Evolutionary conservation across 345 rosid species (phyloP).

Genomic region (Lepidium africanum): DNA sequence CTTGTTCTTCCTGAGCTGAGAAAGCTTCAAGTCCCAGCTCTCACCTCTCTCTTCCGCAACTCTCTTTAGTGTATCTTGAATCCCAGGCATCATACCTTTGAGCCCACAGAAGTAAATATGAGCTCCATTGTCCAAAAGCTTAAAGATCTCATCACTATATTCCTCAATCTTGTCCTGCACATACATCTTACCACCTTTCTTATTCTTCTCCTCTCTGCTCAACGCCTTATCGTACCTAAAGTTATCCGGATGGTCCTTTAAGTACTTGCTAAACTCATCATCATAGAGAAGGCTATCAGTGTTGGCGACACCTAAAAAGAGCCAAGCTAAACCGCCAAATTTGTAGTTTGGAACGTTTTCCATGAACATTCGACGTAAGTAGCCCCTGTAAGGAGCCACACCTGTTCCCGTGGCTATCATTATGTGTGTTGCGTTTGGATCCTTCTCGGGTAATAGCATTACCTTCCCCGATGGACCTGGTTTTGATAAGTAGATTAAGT

Average conservation of each 20-base stretch:
- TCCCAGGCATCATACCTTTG: slow-evolving; percentile 99
- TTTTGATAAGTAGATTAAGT: slow-evolving; percentile 7
- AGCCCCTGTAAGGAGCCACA: slow-evolving; percentile 88
- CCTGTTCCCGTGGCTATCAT: slow-evolving; percentile 99
- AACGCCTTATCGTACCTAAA: slow-evolving; percentile 84
- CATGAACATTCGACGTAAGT: slow-evolving; percentile 94
- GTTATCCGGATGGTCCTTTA: slow-evolving; percentile 62
- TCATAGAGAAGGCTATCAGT: slow-evolving; percentile 88
- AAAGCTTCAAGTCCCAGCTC: slow-evolving; percentile 90
- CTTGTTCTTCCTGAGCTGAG: slow-evolving; percentile 93
- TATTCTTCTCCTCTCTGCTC: slow-evolving; percentile 91
- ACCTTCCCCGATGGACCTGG: slow-evolving; percentile 96
- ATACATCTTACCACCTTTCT: slow-evolving; percentile 94
- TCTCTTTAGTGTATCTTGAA: slow-evolving; percentile 80
- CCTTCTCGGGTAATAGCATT: slow-evolving; percentile 90
- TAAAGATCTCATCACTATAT: slow-evolving; percentile 90
- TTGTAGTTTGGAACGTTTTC: slow-evolving; percentile 65
- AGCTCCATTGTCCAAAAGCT: slow-evolving; percentile 79
- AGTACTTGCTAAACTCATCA: slow-evolving; percentile 77
- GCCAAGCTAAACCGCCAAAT: slow-evolving; percentile 92
- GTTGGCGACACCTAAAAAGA: slow-evolving; percentile 96
- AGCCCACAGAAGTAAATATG: slow-evolving; percentile 98
- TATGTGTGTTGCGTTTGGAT: slow-evolving; percentile 85
- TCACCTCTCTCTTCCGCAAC: slow-evolving; percentile 91
- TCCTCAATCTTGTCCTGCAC: slow-evolving; percentile 98